Base-by-base conservation (phyloP, 768 basidiomycete genomes). In the Dacryopinax spathularia region DNA sequence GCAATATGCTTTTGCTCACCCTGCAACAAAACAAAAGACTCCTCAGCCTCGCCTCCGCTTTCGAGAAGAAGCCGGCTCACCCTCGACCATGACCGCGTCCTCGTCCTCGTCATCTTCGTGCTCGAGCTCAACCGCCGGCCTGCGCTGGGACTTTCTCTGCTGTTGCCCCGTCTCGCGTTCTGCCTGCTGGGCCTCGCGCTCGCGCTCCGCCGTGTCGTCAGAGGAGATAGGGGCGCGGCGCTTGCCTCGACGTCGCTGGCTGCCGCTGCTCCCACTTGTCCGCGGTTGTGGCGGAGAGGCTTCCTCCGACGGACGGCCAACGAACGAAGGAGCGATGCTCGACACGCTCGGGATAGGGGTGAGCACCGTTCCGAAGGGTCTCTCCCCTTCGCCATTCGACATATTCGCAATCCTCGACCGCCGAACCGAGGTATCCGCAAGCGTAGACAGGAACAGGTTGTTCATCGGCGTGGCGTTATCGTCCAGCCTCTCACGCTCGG, bases 381-480 rank as follows among this genome's bases (percentile, higher is more conserved):
- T 3, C 31, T 56, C 48, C 5, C 9, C 13, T 20, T 22, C 20
- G 9, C 48, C 48, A 18, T 56, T 56, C 9, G 43, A 9, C 25
- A 56, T 56, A 18, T 56, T 56, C 25, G 48, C 22, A 9, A 56
- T 18, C 10, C 48, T 22, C 5, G 48, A 27, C 25, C 48, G 48
- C 9, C 48, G 48, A 7, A 18, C 3, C 3, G 48, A 56, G 25
- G 68, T 68, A 3, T 73, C 73, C 33, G 72, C 73, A 1, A 76
- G 67, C 0, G 73, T 74, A 34, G 71, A 69, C 13, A 76, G 68
- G 70, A 76, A 75, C 22, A 71, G 73, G 20, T 71, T 70, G 66
- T 76, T 76, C 63, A 71, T 72, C 0, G 75, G 75, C 13, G 75
- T 76, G 2, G 72, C 68, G 3, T 71, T 71, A 18, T 69, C 66